A percentile compares a stretch with the other conserved stretches of the same genome.
phyloP scores from a whole-genome alignment of 2,329 filamentous ascomycete species.

The Sporothrix pseudoabietina region DNA sequence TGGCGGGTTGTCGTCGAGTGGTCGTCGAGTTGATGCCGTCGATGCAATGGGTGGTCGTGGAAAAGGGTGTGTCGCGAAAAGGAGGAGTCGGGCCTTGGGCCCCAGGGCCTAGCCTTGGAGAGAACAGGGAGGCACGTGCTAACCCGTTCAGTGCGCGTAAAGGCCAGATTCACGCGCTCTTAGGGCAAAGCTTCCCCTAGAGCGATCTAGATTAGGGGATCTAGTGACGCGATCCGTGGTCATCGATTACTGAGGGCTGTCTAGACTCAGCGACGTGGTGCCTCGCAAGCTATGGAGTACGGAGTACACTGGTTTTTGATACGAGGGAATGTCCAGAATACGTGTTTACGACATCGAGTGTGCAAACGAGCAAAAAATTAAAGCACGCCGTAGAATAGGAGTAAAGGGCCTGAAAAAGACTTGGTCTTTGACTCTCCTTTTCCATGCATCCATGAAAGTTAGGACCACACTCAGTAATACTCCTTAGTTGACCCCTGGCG shows the following conservation, averaged over 20 bases:
- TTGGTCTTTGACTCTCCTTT: neutral
- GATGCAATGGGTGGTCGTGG: neutral
- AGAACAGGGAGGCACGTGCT: constrained; percentile 19
- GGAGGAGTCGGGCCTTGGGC: neutral
- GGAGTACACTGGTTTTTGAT: neutral
- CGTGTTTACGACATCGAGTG: neutral
- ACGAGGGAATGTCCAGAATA: neutral
- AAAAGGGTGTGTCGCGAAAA: neutral
- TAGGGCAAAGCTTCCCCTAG: neutral
- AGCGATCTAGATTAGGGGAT: neutral
- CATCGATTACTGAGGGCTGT: neutral
- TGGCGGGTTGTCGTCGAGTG: neutral
- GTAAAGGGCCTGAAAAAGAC: neutral
- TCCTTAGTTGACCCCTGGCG: neutral
- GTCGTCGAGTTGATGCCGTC: constrained; percentile 3
- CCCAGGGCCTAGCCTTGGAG: neutral
- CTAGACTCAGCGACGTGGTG: neutral
- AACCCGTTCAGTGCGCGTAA: constrained; percentile 3
- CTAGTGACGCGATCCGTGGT: neutral
- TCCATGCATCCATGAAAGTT: neutral
- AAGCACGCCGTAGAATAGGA: neutral
- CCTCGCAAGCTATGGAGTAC: neutral
- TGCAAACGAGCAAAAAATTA: neutral
- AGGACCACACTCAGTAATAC: neutral
- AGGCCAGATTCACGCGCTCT: neutral